Base-by-base conservation (phyloP, 176 grass and related monocot species). In the Urochloa ruziziensis region DNA sequence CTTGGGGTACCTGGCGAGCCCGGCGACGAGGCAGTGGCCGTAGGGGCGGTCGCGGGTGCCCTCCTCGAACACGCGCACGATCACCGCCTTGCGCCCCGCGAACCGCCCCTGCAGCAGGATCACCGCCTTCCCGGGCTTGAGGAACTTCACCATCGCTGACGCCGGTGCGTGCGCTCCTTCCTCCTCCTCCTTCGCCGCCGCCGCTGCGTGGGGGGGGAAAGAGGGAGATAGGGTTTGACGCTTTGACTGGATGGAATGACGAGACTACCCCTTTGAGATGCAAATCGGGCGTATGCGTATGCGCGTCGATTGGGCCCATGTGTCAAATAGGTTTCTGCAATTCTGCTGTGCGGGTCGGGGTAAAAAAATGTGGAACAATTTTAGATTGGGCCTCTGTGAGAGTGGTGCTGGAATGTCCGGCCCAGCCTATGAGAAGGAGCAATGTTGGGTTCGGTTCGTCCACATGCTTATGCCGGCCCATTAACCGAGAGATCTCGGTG, bases 41-140 rank as follows among this genome's bases (percentile, higher is more conserved):
- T 92, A 92, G 42, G 90, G 86, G 19, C 90, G 83, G 78, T 92
- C 86, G 73, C 90, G 90, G 29, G 86, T 92, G 58, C 90, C 90
- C 80, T 88, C 90, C 73, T 92, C 90, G 86, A 89, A 92, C 64
- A 89, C 83, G 60, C 86, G 86, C 70, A 92, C 83, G 83, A 92
- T 92, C 54, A 89, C 86, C 29, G 86, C 90, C 86, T 92, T 92
- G 56, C 90, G 47, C 2, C 90, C 90, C 16, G 87, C 83, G 67
- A 74, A 92, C 27, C 83, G 59, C 0, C 87, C 90, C 78, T 89
- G 75, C 14, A 92, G 90, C 0, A 92, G 58, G 79, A 92, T 92
- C 66, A 92, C 90, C 0, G 90, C 90, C 83, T 89, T 92, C 12
- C 83, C 86, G 11, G 90, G 86, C 78, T 92, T 92, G 21, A 92